phyloP scores from a whole-genome alignment of 73 alveolate genomes.

The Halteria grandinella region DNA sequence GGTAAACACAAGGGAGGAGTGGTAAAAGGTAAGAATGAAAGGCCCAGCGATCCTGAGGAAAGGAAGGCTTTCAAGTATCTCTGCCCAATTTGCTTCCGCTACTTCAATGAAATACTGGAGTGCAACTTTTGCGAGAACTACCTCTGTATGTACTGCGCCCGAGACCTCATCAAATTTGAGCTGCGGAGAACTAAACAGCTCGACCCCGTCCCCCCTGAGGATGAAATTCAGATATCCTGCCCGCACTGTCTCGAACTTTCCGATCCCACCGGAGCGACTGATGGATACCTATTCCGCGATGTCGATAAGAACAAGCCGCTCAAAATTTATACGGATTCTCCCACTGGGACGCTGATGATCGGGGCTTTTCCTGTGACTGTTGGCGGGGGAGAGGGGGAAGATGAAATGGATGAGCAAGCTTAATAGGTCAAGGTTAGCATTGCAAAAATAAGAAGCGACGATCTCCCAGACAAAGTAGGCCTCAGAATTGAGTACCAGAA shows the following conservation, averaged over 20 bases:
- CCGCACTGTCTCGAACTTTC: slow-evolving; percentile 3
- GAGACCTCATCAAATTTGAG: slow-evolving; percentile 33
- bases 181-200: slow-evolving; percentile 9
- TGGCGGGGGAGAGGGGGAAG: slow-evolving; percentile 5
- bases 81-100: slow-evolving; percentile 56
- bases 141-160: slow-evolving; percentile 43
- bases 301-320: slow-evolving; percentile 13
- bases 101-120: slow-evolving; percentile 33
- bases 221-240: slow-evolving; percentile 20
- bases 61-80: slow-evolving; percentile 31
- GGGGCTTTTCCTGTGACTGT: too few species aligned
- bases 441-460: neutral
- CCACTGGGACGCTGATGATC: slow-evolving; percentile 12
- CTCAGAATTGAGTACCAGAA: neutral
- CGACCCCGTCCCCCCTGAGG: neutral
- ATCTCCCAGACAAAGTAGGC: neutral
- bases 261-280: too few species aligned
- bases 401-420: neutral
- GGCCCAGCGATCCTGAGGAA: slow-evolving; percentile 22
- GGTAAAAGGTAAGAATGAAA: neutral
- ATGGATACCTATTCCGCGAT: slow-evolving; percentile 9
- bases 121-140: slow-evolving; percentile 40
- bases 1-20: too few species aligned
- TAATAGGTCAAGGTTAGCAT: neutral
- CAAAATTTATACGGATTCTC: slow-evolving; percentile 35